Percentiles rank a stretch among this genome's conserved stretches.
Evolutionary conservation across 345 rosid species (phyloP).

Genomic region (Tarenaya hassleriana): DNA sequence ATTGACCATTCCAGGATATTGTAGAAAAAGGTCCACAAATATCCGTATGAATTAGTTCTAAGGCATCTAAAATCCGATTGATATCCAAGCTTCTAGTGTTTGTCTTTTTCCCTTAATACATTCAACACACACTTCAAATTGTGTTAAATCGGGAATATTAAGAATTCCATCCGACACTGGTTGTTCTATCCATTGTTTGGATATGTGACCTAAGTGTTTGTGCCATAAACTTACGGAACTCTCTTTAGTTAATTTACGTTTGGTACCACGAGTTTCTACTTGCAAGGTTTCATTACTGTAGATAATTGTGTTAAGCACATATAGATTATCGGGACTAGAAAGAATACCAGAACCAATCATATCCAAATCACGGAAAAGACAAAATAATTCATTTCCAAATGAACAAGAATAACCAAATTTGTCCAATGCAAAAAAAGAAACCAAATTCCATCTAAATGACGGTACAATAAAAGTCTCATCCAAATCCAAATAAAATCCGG

Average conservation of each 20-base stretch:
- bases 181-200: background rate
- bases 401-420: no score
- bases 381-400: no score
- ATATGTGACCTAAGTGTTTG: constrained; percentile 5
- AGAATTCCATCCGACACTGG: constrained; percentile 6
- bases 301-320: background rate
- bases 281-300: background rate
- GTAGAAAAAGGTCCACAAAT: background rate
- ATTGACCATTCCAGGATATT: no score
- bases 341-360: no score
- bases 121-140: background rate
- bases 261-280: constrained; percentile 3
- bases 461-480: constrained; percentile 13
- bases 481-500: constrained; percentile 9
- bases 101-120: constrained; percentile 12
- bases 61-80: background rate
- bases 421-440: no score
- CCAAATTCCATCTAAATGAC: no score
- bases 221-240: background rate
- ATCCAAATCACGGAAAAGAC: no score
- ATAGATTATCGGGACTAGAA: no score
- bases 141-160: background rate
- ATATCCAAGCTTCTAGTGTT: background rate
- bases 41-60: background rate
- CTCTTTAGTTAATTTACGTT: no score